Evolutionary conservation across 2,329 filamentous ascomycete species (phyloP), one percentile per base, ranked within the genome.

Genomic region (Colletotrichum trifolii): DNA sequence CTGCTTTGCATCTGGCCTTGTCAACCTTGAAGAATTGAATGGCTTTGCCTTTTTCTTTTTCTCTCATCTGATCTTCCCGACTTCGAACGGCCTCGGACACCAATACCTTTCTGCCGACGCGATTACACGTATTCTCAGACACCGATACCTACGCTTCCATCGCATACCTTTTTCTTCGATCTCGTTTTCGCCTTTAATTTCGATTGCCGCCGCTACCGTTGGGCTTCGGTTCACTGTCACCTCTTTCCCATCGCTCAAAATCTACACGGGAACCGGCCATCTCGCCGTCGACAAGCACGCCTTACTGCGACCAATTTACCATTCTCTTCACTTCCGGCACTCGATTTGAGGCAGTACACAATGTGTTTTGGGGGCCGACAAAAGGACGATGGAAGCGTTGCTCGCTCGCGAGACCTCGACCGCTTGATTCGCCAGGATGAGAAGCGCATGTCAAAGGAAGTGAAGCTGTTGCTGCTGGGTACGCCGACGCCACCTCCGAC

Each of bases 381-480:
- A 62, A 82, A 81, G 71, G 78, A 78, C 67, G 81, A 82, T 71
- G 81, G 80, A 71, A 82, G 82, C 69, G 77, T 76, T 34, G 81
- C 83, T 67, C 87, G 86, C 72, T 89, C 87, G 66, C 83, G 87
- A 76, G 93, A 96, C 77, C 94, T 99, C 71, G 96, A 99, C 76
- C 92, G 91, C 79, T 82, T 88, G 73, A 87, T 99, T 72, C 91
- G 92, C 67, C 87, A 89, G 72, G 96, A 98, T 82, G 93, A 95
- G 82, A 97, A 96, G 86, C 86, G 86, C 70, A 85, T 96, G 84
- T 83, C 91, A 61, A 91, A 91, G 75, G 94, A 97, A 75, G 93
- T 98, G 74, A 99, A 98, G 85, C 89, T 99, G 69, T 82, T 99
- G 71, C 84, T 99, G 71, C 85, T 99, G 69, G 95, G 95, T 97